Conservation (phyloP, 768 basidiomycete species). For the Boletus barrowsii region DNA sequence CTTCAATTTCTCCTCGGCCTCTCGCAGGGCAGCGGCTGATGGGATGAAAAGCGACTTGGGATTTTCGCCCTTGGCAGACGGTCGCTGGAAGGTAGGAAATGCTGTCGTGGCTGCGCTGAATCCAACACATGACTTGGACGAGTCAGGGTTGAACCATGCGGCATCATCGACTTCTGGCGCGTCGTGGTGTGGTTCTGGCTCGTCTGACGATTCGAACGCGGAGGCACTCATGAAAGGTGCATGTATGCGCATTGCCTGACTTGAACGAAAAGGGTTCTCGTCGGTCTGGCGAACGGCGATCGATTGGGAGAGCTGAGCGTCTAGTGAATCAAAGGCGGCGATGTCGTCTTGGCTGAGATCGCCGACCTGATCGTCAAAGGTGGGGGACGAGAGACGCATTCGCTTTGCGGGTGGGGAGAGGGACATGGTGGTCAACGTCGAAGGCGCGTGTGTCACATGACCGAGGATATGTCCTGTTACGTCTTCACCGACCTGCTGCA, state of each 20-base stretch:
- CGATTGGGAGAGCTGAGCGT: slow-evolving; percentile 43
- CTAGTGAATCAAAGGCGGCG: slow-evolving; percentile 51
- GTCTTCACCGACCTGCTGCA: slow-evolving; percentile 19
- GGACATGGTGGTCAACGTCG: background rate
- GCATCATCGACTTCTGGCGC: slow-evolving; percentile 41
- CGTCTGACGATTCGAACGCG: slow-evolving; percentile 3
- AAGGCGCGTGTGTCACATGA: slow-evolving; percentile 19
- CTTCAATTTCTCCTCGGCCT: slow-evolving; percentile 51
- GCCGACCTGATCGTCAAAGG: slow-evolving; percentile 52
- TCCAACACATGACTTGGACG: slow-evolving; percentile 26
- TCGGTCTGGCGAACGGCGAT: slow-evolving; percentile 6
- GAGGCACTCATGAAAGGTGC: slow-evolving; percentile 20
- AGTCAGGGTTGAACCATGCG: slow-evolving; percentile 48
- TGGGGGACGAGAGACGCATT: slow-evolving; percentile 63
- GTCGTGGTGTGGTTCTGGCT: slow-evolving; percentile 30
- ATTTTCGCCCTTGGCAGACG: background rate
- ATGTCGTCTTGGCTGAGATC: slow-evolving; percentile 57
- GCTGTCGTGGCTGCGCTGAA: slow-evolving; percentile 38
- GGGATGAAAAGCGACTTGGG: slow-evolving; percentile 43
- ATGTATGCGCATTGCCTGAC: slow-evolving; percentile 9
- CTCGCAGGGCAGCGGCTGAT: slow-evolving; percentile 51
- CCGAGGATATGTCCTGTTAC: background rate
- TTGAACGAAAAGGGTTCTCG: slow-evolving; percentile 20
- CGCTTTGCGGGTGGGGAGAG: slow-evolving; percentile 50
- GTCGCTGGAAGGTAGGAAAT: slow-evolving; percentile 19